These are phyloP conservation scores for Claviceps fusiformis DNA, from an alignment of 2,329 filamentous ascomycete genomes.

Conservation along the genomic window DNA sequence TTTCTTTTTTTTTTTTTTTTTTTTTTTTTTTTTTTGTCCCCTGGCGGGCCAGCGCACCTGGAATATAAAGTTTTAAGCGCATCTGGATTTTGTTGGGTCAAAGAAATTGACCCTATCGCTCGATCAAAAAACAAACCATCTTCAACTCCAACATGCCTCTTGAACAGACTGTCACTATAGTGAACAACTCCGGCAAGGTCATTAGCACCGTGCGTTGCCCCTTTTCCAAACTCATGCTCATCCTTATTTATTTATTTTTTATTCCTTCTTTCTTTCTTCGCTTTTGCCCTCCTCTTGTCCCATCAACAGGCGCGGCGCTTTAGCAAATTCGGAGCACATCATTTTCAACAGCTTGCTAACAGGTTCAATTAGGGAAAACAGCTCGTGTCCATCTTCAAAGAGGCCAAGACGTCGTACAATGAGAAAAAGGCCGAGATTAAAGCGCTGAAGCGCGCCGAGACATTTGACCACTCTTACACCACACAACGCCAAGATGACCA, in stretches of 20 bases:
- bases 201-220: conserved; percentile 61
- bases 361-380: conserved; percentile 61
- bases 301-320: too few species aligned
- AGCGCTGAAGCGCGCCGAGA: conserved; percentile 50
- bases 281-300: neutral
- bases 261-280: neutral
- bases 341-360: neutral
- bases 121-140: neutral
- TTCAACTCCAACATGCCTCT: conserved; percentile 23
- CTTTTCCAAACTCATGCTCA: neutral
- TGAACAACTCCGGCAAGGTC: conserved; percentile 83
- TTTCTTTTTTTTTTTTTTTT: neutral
- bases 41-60: neutral
- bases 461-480: conserved; percentile 25
- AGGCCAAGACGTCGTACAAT: conserved; percentile 76
- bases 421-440: conserved; percentile 76
- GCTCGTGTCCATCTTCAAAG: conserved; percentile 78
- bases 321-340: too few species aligned
- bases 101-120: neutral
- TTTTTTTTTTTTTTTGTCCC: too few species aligned
- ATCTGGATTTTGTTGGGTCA: neutral
- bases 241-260: neutral
- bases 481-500: conserved; percentile 4
- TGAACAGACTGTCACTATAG: conserved; percentile 69
- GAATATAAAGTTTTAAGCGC: neutral